Conservation (phyloP, 495 filamentous ascomycete species). For the Hypoxylon lienhwacheense region DNA sequence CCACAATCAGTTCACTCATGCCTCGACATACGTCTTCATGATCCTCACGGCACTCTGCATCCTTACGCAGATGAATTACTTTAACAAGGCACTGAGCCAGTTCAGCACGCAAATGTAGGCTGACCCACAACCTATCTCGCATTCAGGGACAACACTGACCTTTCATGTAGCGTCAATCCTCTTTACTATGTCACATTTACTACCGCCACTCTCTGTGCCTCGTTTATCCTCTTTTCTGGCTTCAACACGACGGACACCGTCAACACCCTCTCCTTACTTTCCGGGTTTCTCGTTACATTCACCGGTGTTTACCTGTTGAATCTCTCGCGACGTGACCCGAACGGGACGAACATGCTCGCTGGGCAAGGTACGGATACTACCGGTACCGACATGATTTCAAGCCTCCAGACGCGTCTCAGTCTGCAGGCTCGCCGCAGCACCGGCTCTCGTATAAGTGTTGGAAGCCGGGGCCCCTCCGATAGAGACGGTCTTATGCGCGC, state of each 20-base stretch:
- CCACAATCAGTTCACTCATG: conserved; percentile 90
- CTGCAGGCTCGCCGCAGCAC: conserved; percentile 80
- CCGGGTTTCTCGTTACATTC: conserved; percentile 95
- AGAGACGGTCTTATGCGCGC: conserved; percentile 79
- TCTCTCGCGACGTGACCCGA: conserved; percentile 84
- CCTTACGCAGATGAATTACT: conserved; percentile 98
- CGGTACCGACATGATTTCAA: conserved; percentile 88
- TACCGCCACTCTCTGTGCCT: conserved; percentile 88
- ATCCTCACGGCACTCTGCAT: conserved; percentile 93
- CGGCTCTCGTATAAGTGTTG: conserved; percentile 55
- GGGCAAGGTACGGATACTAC: conserved; percentile 72
- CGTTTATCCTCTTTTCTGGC: conserved; percentile 94
- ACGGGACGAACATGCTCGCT: conserved; percentile 70
- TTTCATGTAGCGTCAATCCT: conserved; percentile 77
- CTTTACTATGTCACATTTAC: conserved; percentile 99
- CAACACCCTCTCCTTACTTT: conserved; percentile 90
- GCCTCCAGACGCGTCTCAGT: conserved; percentile 80
- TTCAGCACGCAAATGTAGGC: conserved; percentile 98
- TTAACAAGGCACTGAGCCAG: conserved; percentile 96
- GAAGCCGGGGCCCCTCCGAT: conserved; percentile 64
- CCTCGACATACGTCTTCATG: conserved; percentile 94
- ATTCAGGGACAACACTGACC: conserved; percentile 37
- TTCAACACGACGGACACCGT: conserved; percentile 96
- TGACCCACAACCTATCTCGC: conserved; percentile 31
- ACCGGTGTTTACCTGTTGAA: conserved; percentile 96